A percentile compares a stretch with the other conserved stretches of the same genome.
phyloP scores from a whole-genome alignment of 1,139 yeast species.

The Barnettozyma hawaiiensis region DNA sequence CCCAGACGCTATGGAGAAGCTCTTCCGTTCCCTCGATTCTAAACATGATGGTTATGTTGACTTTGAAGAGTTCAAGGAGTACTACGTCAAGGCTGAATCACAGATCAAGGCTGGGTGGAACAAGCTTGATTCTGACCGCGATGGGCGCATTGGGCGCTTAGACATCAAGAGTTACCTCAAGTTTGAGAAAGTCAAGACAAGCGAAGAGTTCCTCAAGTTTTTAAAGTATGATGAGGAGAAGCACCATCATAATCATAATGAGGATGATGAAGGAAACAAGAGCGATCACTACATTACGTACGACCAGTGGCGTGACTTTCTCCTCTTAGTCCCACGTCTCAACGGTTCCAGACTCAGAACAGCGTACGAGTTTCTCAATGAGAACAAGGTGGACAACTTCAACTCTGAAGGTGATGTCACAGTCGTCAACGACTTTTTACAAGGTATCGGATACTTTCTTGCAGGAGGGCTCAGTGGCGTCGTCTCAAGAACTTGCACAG shows the following conservation, averaged over 20 bases:
- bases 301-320: constrained; percentile 80
- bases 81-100: constrained; percentile 56
- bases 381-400: constrained; percentile 70
- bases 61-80: constrained; percentile 55
- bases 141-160: constrained; percentile 60
- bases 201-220: constrained; percentile 48
- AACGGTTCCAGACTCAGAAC: constrained; percentile 68
- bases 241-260: no score
- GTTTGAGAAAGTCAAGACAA: constrained; percentile 28
- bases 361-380: constrained; percentile 76
- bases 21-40: constrained; percentile 53
- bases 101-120: constrained; percentile 69
- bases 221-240: constrained; percentile 43
- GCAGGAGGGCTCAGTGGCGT: constrained; percentile 98
- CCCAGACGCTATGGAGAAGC: constrained; percentile 49
- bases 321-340: constrained; percentile 74
- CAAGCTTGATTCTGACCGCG: constrained; percentile 66
- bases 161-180: constrained; percentile 66
- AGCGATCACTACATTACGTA: constrained; percentile 54
- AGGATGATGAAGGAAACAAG: constrained; percentile 27
- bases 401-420: constrained; percentile 92
- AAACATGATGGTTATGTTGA: constrained; percentile 54
- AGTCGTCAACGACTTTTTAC: constrained; percentile 67
- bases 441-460: constrained; percentile 83
- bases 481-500: constrained; percentile 94